Evolutionary conservation across 2,329 filamentous ascomycete species (phyloP).

Genomic region (Epichloe baconii): DNA sequence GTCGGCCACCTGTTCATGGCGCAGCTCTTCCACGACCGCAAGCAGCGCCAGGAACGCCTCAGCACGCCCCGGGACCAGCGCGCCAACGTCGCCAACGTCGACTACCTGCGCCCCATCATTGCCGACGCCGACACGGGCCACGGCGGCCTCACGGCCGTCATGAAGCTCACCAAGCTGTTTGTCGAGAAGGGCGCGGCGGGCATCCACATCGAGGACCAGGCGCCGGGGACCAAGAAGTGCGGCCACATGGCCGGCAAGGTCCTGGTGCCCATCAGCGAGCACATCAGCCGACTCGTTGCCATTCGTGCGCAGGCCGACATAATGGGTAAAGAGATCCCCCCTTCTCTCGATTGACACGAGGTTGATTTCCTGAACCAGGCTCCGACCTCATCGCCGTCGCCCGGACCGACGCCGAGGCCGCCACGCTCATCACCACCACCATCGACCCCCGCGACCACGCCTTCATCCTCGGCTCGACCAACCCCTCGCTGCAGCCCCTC

Average conservation of each 20-base stretch:
- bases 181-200: slow-evolving; percentile 92
- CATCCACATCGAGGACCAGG: slow-evolving; percentile 98
- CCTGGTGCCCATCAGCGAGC: slow-evolving; percentile 88
- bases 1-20: slow-evolving; percentile 96
- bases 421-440: slow-evolving; percentile 90
- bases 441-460: slow-evolving; percentile 92
- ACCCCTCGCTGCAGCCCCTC: slow-evolving; percentile 69
- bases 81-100: slow-evolving; percentile 60
- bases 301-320: slow-evolving; percentile 97
- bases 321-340: slow-evolving; percentile 51
- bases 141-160: slow-evolving; percentile 92
- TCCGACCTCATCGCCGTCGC: slow-evolving; percentile 82
- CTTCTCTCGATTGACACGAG: neutral
- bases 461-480: slow-evolving; percentile 85
- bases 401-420: slow-evolving; percentile 92
- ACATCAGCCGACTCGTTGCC: slow-evolving; percentile 94
- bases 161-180: slow-evolving; percentile 98
- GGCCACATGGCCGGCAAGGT: slow-evolving; percentile 99
- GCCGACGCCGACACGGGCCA: slow-evolving; percentile 96
- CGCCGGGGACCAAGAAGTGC: slow-evolving; percentile 97
- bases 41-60: slow-evolving; percentile 91
- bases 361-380: slow-evolving; percentile 28
- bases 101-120: slow-evolving; percentile 91
- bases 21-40: slow-evolving; percentile 98
- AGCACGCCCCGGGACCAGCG: slow-evolving; percentile 62